Conservation (phyloP, 352 stramenopile genomes). For the Pythium periplocum region DNA sequence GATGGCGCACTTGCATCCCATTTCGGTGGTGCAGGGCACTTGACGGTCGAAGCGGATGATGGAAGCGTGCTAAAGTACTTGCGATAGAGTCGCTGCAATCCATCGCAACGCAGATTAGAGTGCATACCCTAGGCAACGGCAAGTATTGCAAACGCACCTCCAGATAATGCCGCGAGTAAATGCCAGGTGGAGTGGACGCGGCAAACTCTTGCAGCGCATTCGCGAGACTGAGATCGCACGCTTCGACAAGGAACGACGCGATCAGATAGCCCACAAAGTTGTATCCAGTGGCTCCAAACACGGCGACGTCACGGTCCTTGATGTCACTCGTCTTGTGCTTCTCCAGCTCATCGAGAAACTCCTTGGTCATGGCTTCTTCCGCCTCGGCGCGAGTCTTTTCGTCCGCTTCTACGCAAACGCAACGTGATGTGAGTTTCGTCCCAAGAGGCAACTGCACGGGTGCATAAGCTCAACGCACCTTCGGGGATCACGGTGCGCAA, state of each 20-base stretch:
- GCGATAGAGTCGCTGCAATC: slow-evolving; percentile 50
- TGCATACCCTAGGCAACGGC: too few species aligned
- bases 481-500: slow-evolving; percentile 33
- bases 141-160: slow-evolving; percentile 28
- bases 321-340: slow-evolving; percentile 53
- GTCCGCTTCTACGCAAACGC: slow-evolving; percentile 10
- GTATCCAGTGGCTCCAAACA: slow-evolving; percentile 58
- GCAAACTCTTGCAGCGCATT: slow-evolving; percentile 66
- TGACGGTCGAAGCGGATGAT: slow-evolving; percentile 37
- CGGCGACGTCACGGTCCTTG: slow-evolving; percentile 75
- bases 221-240: slow-evolving; percentile 54
- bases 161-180: slow-evolving; percentile 64
- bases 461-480: slow-evolving; percentile 16
- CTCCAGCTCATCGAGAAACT: slow-evolving; percentile 54
- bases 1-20: slow-evolving; percentile 40
- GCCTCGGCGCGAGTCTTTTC: slow-evolving; percentile 28
- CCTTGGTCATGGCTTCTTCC: slow-evolving; percentile 48
- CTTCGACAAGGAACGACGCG: slow-evolving; percentile 60
- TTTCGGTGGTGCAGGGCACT: slow-evolving; percentile 45
- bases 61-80: slow-evolving; percentile 76
- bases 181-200: slow-evolving; percentile 38
- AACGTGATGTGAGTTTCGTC: too few species aligned
- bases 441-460: too few species aligned
- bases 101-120: neutral
- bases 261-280: slow-evolving; percentile 75